Base-by-base conservation (phyloP, 23 red algal genomes). In the Gracilaria caudata region DNA sequence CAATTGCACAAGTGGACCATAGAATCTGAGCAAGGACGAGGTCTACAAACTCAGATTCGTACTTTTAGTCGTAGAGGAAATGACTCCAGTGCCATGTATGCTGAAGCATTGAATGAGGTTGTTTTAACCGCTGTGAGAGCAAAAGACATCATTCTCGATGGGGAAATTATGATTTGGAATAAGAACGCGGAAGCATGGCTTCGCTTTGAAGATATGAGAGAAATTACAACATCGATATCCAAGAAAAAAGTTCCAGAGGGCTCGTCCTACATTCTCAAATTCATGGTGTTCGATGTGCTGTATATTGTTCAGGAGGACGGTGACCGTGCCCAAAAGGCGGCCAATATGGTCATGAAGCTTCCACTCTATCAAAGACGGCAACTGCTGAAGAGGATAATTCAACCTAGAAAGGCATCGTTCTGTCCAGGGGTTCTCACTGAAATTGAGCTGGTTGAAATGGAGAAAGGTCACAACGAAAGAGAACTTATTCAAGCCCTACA, bases 161-260 rank as follows among this genome's bases (percentile, higher is more conserved):
- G 94, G 33, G 94, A 95, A 80, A 90, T 95, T 20, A 78, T 95
- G 83, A 65, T 95, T 38, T 95, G 86, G 79, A 81, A 86, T 33
- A 58, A 85, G 26, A 25, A 45, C 9, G 33, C 28, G 63, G 65
- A 51, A 26, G 40, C 63, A 68, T 86, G 81, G 80, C 16, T 93
- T 19, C 44, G 74, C 24, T 93, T 93, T 79, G 72, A 81, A 14
- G 74, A 87, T 49, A 86, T 86, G 51, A 81, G 90, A 73, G 79
- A 84, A 73, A 33, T 86, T 13, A 54, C 58, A 10, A 86, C 73
- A 49, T 43, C 37, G 14, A 85, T 93, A 51, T 17, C 53, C 0
- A 79, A 86, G 34, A 58, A 51, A 7, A 66, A n/a, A 21, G 72
- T 86, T 54, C 59, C 72, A 26, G 51, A 74, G 41, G 81, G 73